phyloP scores from a whole-genome alignment of 148 eudicot genomes.

The Euryodendron excelsum region DNA sequence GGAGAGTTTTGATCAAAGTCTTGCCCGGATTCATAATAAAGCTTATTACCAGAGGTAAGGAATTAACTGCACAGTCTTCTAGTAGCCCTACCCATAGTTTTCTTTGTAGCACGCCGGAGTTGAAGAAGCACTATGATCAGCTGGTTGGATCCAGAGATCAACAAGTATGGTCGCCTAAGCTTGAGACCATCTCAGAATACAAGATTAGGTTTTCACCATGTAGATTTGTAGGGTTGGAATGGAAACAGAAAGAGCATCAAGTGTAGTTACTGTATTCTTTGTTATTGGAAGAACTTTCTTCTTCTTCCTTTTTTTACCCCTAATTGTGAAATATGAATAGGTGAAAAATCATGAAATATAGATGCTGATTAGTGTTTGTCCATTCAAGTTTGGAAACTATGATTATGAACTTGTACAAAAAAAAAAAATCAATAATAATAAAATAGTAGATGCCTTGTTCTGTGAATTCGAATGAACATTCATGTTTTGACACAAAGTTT shows the following conservation, averaged over 20 bases:
- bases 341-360: too few relatives aligned
- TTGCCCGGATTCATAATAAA: slow-evolving; percentile 52
- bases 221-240: slow-evolving; percentile 48
- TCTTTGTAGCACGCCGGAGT: slow-evolving; percentile 79
- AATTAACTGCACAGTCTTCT: not conserved
- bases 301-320: too few relatives aligned
- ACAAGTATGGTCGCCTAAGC: slow-evolving; percentile 77
- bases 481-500: not conserved
- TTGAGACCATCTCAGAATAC: slow-evolving; percentile 65
- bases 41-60: slow-evolving; percentile 33
- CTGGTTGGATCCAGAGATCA: slow-evolving; percentile 58
- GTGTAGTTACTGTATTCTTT: not conserved
- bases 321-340: not conserved
- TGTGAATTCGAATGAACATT: too few relatives aligned
- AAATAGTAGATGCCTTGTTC: too few relatives aligned
- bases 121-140: slow-evolving; percentile 65
- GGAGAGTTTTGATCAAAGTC: slow-evolving; percentile 69
- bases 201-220: slow-evolving; percentile 60
- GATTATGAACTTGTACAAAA: too few relatives aligned
- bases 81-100: not conserved
- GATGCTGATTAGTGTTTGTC: too few relatives aligned
- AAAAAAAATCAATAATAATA: too few relatives aligned
- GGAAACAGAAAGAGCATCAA: slow-evolving; percentile 36
- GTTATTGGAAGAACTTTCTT: not conserved
- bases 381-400: too few relatives aligned